A percentile compares a stretch with the other conserved stretches of the same genome.
These are phyloP conservation scores for Dendrocalamus latiflorus DNA, from an alignment of 202 grass and related monocot species.

Conservation along the genomic window DNA sequence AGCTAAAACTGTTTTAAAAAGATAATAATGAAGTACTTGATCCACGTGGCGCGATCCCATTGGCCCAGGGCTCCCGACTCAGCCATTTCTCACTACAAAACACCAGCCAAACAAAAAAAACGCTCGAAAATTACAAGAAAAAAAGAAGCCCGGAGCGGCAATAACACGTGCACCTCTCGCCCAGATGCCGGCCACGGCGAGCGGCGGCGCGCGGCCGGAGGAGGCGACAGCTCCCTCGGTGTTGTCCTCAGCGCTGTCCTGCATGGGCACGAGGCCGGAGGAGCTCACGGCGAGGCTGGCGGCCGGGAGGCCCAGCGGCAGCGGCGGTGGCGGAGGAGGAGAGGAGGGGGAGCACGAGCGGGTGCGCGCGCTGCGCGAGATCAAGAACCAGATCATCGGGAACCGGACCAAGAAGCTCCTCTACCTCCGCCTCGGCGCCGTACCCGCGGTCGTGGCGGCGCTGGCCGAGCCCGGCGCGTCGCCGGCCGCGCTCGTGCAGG, in stretches of 20 bases:
- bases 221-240: background rate
- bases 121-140: background rate
- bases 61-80: background rate
- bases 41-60: conserved; percentile 6
- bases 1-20: background rate
- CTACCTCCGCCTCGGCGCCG: conserved; percentile 69
- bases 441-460: conserved; percentile 69
- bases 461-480: conserved; percentile 45
- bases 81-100: conserved; percentile 27
- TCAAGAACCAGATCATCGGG: conserved; percentile 99
- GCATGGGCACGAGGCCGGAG: conserved; percentile 44
- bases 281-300: conserved; percentile 52
- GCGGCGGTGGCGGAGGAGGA: conserved; percentile 3
- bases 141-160: conserved; percentile 1
- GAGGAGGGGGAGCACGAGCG: conserved; percentile 42
- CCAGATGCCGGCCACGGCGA: conserved; percentile 57
- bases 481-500: conserved; percentile 66
- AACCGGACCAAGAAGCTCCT: conserved; percentile 97
- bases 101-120: conserved; percentile 25
- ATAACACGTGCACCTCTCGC: conserved; percentile 4
- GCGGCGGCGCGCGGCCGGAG: conserved; percentile 40
- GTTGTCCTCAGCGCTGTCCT: background rate
- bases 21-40: background rate
- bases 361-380: conserved; percentile 67
- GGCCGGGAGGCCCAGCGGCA: conserved; percentile 14